phyloP scores from a whole-genome alignment of 2,329 filamentous ascomycete genomes.

The Diaporthe amygdali region DNA sequence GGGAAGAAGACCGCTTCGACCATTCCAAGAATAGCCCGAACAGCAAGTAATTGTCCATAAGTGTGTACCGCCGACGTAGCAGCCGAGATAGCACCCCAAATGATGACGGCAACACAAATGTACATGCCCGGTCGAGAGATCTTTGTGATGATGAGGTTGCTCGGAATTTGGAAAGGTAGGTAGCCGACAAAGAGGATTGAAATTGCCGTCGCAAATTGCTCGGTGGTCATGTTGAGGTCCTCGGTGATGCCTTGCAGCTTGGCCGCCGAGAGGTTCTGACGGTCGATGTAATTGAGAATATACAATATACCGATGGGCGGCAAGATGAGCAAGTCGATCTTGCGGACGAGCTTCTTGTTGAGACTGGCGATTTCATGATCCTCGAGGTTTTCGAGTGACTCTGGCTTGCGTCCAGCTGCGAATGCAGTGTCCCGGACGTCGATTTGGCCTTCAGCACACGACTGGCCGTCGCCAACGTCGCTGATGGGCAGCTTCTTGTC shows the following conservation, averaged over 20 bases:
- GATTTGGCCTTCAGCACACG: slow-evolving; percentile 23
- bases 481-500: slow-evolving; percentile 17
- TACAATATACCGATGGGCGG: slow-evolving; percentile 40
- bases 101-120: slow-evolving; percentile 33
- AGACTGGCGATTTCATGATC: slow-evolving; percentile 17
- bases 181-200: slow-evolving; percentile 53
- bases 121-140: slow-evolving; percentile 32
- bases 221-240: slow-evolving; percentile 41
- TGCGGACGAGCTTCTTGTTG: slow-evolving; percentile 26
- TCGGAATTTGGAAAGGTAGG: slow-evolving; percentile 45
- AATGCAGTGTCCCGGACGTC: background rate
- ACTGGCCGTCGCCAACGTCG: slow-evolving; percentile 21
- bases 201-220: slow-evolving; percentile 44
- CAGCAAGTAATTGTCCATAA: slow-evolving; percentile 39
- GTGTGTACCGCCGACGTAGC: slow-evolving; percentile 40
- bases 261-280: slow-evolving; percentile 42
- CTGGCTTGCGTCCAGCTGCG: slow-evolving; percentile 17
- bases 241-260: slow-evolving; percentile 46
- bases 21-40: slow-evolving; percentile 42
- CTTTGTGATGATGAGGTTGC: slow-evolving; percentile 34
- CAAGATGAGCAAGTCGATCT: slow-evolving; percentile 25
- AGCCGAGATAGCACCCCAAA: slow-evolving; percentile 39
- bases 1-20: slow-evolving; percentile 42
- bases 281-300: slow-evolving; percentile 46
- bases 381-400: slow-evolving; percentile 11